Conservation (phyloP, 768 basidiomycete genomes). For the Leucocoprinus birnbaumii region DNA sequence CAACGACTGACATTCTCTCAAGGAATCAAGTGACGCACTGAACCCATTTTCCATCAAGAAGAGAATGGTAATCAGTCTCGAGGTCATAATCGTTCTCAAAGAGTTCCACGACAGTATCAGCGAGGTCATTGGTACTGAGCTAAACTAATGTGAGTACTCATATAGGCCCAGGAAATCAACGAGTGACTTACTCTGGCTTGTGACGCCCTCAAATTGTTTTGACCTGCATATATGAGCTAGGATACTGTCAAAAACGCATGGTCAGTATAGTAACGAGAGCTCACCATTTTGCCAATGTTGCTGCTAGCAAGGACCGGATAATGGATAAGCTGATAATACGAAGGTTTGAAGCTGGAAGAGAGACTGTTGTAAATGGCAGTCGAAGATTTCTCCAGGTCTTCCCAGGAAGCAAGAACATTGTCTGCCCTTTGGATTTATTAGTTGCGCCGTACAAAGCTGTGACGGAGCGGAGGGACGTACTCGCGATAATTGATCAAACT, state of each 20-base stretch:
- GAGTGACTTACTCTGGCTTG: slow-evolving; percentile 46
- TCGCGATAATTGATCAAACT: slow-evolving; percentile 68
- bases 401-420: slow-evolving; percentile 48
- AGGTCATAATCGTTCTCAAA: slow-evolving; percentile 64
- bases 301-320: slow-evolving; percentile 59
- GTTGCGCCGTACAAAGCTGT: background rate
- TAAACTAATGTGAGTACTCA: slow-evolving; percentile 11
- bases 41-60: slow-evolving; percentile 66
- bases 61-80: slow-evolving; percentile 55
- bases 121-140: slow-evolving; percentile 56
- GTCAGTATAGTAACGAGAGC: background rate
- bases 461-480: slow-evolving; percentile 32
- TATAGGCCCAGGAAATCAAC: background rate
- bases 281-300: slow-evolving; percentile 51
- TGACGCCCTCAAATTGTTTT: slow-evolving; percentile 57
- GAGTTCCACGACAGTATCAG: slow-evolving; percentile 48
- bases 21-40: slow-evolving; percentile 36
- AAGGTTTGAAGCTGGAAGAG: slow-evolving; percentile 40
- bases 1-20: background rate
- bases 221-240: slow-evolving; percentile 52
- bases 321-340: slow-evolving; percentile 73
- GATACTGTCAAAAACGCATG: background rate
- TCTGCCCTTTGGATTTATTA: slow-evolving; percentile 48
- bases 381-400: slow-evolving; percentile 43
- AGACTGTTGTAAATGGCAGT: slow-evolving; percentile 55